A percentile compares a stretch with the other conserved stretches of the same genome.
These are phyloP conservation scores for Grosmannia huntii DNA, from an alignment of 2,329 filamentous ascomycete genomes.

Conservation along the genomic window DNA sequence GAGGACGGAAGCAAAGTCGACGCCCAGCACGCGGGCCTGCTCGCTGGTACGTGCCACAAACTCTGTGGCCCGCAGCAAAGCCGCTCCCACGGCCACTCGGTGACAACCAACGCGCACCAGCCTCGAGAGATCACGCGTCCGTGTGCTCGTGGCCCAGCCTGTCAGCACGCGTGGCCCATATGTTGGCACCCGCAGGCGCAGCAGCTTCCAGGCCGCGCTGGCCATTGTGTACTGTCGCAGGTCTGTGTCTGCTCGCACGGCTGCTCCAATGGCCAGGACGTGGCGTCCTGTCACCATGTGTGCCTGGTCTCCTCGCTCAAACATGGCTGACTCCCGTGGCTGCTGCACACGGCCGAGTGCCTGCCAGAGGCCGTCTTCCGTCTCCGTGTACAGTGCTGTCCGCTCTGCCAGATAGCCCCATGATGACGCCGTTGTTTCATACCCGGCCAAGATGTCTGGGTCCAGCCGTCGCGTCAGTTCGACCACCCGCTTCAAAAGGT, in stretches of 20 bases:
- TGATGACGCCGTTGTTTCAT: slow-evolving; percentile 83
- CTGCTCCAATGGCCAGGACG: slow-evolving; percentile 94
- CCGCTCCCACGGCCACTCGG: slow-evolving; percentile 69
- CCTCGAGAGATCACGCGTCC: slow-evolving; percentile 56
- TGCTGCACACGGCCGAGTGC: slow-evolving; percentile 67
- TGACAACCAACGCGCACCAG: slow-evolving; percentile 66
- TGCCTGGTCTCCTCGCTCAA: slow-evolving; percentile 48
- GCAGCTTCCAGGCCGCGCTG: slow-evolving; percentile 82
- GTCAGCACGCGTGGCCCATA: slow-evolving; percentile 72
- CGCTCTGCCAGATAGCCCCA: slow-evolving; percentile 96
- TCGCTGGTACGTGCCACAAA: slow-evolving; percentile 82
- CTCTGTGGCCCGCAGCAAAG: slow-evolving; percentile 84
- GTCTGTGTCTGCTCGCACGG: slow-evolving; percentile 87
- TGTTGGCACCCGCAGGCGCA: slow-evolving; percentile 79
- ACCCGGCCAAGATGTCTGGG: slow-evolving; percentile 87
- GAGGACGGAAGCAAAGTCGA: slow-evolving; percentile 96
- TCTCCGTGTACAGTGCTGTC: slow-evolving; percentile 52
- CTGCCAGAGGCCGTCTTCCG: slow-evolving; percentile 47
- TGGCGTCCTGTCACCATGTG: slow-evolving; percentile 82
- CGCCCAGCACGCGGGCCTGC: slow-evolving; percentile 80
- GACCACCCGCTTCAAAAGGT: slow-evolving; percentile 73
- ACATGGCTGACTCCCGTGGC: slow-evolving; percentile 4
- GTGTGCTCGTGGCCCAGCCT: slow-evolving; percentile 62
- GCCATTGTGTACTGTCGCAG: slow-evolving; percentile 92
- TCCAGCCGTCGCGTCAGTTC: slow-evolving; percentile 75